These are phyloP conservation scores for Pythium phragmitis DNA, from an alignment of 352 stramenopile genomes.

Conservation along the genomic window DNA sequence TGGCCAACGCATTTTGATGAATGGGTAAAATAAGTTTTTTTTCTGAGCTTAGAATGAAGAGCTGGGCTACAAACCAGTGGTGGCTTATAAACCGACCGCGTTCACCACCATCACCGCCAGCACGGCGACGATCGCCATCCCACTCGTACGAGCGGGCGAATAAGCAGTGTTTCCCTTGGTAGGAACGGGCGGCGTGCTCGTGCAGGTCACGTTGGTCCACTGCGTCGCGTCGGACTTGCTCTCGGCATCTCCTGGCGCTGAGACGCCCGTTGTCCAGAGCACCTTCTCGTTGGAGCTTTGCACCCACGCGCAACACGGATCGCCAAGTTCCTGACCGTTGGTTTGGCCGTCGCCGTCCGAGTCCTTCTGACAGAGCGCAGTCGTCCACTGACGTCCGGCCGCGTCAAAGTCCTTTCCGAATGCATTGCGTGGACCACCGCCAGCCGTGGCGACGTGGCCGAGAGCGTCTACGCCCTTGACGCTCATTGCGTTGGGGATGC, in stretches of 20 bases:
- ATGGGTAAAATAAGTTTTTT: too few relatives aligned
- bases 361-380: conserved; percentile 22
- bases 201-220: conserved; percentile 19
- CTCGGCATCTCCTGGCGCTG: conserved; percentile 23
- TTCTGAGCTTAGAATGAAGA: neutral
- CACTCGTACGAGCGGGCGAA: neutral
- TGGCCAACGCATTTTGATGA: too few relatives aligned
- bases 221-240: conserved; percentile 28
- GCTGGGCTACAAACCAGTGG: neutral
- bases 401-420: conserved; percentile 40
- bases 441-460: conserved; percentile 32
- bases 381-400: conserved; percentile 28
- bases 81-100: neutral
- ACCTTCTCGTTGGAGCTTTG: conserved; percentile 21
- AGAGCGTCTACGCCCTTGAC: conserved; percentile 25
- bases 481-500: conserved; percentile 20
- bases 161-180: neutral
- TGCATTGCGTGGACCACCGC: conserved; percentile 22
- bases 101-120: neutral
- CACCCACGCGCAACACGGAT: conserved; percentile 43
- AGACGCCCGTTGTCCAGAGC: conserved; percentile 31
- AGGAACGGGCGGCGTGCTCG: neutral
- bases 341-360: conserved; percentile 51
- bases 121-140: neutral
- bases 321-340: conserved; percentile 63